Evolutionary conservation across 1,284 basidiomycete species (phyloP).

Genomic region (Ustilago bromivora): DNA sequence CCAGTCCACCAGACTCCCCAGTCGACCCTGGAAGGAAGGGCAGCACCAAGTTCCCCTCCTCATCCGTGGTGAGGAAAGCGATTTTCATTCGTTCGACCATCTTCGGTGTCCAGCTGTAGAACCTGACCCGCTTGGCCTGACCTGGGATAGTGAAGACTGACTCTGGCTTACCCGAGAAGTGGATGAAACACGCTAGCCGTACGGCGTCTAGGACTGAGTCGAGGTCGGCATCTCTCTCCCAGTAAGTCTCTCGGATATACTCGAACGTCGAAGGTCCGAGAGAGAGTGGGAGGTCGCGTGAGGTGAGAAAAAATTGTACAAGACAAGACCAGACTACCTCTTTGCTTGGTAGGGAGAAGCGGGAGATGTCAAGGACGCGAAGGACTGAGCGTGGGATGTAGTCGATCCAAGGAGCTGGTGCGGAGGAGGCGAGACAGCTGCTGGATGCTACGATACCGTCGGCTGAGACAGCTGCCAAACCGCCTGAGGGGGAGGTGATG

Average conservation of each 20-base stretch:
- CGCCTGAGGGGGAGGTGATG: conserved; percentile 50
- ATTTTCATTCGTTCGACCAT: conserved; percentile 40
- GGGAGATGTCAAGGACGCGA: conserved; percentile 48
- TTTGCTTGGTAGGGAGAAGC: conserved; percentile 50
- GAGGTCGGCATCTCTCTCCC: conserved; percentile 55
- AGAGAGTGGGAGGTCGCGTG: conserved; percentile 33
- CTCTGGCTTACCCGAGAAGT: conserved; percentile 52
- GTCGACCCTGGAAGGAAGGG: conserved; percentile 18
- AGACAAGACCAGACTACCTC: conserved; percentile 53
- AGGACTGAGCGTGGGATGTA: conserved; percentile 46
- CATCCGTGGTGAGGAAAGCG: conserved; percentile 28
- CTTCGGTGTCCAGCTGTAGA: conserved; percentile 45
- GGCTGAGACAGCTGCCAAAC: conserved; percentile 24
- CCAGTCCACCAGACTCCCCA: neutral
- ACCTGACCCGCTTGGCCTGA: conserved; percentile 26
- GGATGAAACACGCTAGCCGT: conserved; percentile 48
- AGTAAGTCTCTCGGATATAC: conserved; percentile 53
- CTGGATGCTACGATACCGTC: conserved; percentile 19
- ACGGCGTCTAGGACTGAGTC: conserved; percentile 53
- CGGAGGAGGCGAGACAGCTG: conserved; percentile 25
- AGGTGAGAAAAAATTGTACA: conserved; percentile 46
- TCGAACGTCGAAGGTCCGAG: conserved; percentile 55
- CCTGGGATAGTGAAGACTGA: conserved; percentile 48
- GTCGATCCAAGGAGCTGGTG: conserved; percentile 51
- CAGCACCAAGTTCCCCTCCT: conserved; percentile 15